These are phyloP conservation scores for Hyphopichia homilentoma DNA, from an alignment of 805 yeast genomes.

Conservation along the genomic window DNA sequence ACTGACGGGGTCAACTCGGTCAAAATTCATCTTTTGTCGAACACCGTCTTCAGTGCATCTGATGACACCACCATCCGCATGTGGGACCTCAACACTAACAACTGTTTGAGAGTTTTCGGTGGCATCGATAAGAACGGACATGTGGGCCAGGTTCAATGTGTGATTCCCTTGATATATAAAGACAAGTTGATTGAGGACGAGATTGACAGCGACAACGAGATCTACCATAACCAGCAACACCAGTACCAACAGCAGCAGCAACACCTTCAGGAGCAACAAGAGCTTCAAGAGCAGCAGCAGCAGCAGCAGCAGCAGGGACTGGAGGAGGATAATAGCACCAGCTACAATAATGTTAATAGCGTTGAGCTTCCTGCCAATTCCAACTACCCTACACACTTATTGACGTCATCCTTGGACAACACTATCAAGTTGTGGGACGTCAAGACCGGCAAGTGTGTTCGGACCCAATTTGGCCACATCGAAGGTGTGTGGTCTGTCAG, in stretches of 20 bases:
- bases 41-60: conserved; percentile 78
- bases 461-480: conserved; percentile 96
- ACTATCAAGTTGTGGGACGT: conserved; percentile 94
- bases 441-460: conserved; percentile 76
- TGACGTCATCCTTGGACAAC: conserved; percentile 87
- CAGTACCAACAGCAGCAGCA: no score
- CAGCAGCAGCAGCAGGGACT: conserved; percentile 6
- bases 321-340: conserved; percentile 12
- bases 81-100: conserved; percentile 88
- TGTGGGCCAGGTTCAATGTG: conserved; percentile 91
- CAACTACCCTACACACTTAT: conserved; percentile 72
- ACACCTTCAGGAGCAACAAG: conserved; percentile 3
- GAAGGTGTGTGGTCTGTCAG: conserved; percentile 98
- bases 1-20: conserved; percentile 90
- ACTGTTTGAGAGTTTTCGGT: conserved; percentile 76
- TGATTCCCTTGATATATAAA: conserved; percentile 75
- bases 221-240: no score
- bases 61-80: conserved; percentile 90
- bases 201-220: conserved; percentile 37
- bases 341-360: conserved; percentile 9
- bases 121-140: conserved; percentile 76
- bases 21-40: conserved; percentile 74
- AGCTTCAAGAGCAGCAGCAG: conserved; percentile 2
- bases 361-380: conserved; percentile 15
- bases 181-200: conserved; percentile 52